Percentiles rank a stretch among this genome's conserved stretches.
These are phyloP conservation scores for Fusarium sp. DNA, from an alignment of 2,329 filamentous ascomycete genomes.

Conservation along the genomic window DNA sequence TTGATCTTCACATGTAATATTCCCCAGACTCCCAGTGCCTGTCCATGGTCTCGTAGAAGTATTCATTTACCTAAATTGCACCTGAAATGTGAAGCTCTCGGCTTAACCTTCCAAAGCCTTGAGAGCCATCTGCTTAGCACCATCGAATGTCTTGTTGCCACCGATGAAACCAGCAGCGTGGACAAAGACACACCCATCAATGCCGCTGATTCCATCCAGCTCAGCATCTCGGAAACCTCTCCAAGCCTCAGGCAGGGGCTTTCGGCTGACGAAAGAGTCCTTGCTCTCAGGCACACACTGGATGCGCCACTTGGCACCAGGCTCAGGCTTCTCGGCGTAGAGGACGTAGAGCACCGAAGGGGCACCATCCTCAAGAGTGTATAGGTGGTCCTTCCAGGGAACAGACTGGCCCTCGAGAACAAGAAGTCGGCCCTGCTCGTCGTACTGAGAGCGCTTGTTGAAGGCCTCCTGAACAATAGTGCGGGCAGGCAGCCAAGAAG, in stretches of 20 bases:
- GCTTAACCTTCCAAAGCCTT: conserved; percentile 72
- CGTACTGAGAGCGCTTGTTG: conserved; percentile 73
- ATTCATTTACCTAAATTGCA: conserved; percentile 4
- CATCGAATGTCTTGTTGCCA: conserved; percentile 91
- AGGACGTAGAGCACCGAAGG: conserved; percentile 82
- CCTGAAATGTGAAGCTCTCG: not conserved
- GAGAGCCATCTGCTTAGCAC: conserved; percentile 85
- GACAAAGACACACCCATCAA: conserved; percentile 87
- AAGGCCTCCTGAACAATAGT: conserved; percentile 83
- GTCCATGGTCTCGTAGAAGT: conserved; percentile 16
- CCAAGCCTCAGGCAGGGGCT: conserved; percentile 91
- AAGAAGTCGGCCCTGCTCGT: conserved; percentile 82
- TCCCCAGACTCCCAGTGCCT: conserved; percentile 14
- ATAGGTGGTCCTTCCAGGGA: conserved; percentile 97
- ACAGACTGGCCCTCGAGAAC: conserved; percentile 82
- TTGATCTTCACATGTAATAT: conserved; percentile 20
- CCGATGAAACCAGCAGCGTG: conserved; percentile 97
- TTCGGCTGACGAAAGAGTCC: conserved; percentile 91
- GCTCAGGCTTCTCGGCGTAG: conserved; percentile 84
- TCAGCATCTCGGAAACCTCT: conserved; percentile 89
- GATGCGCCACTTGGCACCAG: conserved; percentile 89
- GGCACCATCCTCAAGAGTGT: conserved; percentile 80
- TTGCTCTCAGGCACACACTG: conserved; percentile 89
- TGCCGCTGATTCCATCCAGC: conserved; percentile 78
- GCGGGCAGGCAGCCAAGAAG: conserved; percentile 89